phyloP scores from a whole-genome alignment of 192 early-diverging fungal species.

The Paraglomus brasilianum region DNA sequence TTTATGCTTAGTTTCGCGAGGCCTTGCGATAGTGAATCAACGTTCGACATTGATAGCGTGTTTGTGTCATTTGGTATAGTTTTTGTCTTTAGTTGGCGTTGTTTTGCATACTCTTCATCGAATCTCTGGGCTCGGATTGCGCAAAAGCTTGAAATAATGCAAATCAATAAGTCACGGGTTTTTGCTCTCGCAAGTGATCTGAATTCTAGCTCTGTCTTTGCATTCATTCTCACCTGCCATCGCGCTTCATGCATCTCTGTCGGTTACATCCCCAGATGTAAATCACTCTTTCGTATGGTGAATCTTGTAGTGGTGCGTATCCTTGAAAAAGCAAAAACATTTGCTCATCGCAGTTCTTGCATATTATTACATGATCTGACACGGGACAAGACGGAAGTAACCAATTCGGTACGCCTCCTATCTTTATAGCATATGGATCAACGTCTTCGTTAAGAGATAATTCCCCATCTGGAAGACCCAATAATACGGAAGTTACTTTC shows the following conservation, averaged over 20 bases:
- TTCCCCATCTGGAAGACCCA: conserved; percentile 50
- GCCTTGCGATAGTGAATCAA: background rate
- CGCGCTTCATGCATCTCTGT: conserved; percentile 65
- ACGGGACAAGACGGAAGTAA: conserved; percentile 37
- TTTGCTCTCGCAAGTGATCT: background rate
- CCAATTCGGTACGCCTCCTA: conserved; percentile 64
- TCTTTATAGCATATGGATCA: conserved; percentile 63
- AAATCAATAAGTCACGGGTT: background rate
- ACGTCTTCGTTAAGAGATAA: conserved; percentile 45
- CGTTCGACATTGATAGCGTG: background rate
- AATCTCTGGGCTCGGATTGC: conserved; percentile 63
- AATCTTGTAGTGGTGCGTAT: conserved; percentile 69
- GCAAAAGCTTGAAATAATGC: conserved; percentile 44
- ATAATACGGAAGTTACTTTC: conserved; percentile 39
- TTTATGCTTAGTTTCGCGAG: too few relatives aligned
- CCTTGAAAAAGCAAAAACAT: conserved; percentile 74
- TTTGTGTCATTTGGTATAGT: conserved; percentile 28
- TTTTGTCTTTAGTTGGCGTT: conserved; percentile 42
- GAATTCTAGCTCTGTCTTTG: background rate
- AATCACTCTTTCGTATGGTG: conserved; percentile 68
- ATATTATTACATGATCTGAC: conserved; percentile 38
- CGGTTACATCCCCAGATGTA: conserved; percentile 84
- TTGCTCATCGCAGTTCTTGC: conserved; percentile 54
- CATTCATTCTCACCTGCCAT: conserved; percentile 52
- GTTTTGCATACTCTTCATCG: conserved; percentile 62